Evolutionary conservation across 805 yeast species (phyloP).

Genomic region (Saturnispora gosingensis): DNA sequence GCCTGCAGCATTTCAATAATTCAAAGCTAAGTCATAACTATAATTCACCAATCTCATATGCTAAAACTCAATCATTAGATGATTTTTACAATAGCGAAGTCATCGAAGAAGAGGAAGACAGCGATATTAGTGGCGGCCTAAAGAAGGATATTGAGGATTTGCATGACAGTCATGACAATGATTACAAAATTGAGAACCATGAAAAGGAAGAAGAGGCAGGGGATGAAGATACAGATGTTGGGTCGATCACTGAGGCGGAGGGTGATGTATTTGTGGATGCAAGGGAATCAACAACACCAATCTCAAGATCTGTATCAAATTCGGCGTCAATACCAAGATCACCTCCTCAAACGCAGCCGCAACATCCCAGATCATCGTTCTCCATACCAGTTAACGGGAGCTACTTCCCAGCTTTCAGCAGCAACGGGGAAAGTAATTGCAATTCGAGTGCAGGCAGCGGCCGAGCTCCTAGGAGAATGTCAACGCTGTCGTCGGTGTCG

Average conservation of each 20-base stretch:
- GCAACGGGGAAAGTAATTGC: not conserved
- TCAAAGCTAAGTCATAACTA: not conserved
- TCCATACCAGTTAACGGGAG: not conserved
- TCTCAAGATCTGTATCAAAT: not conserved
- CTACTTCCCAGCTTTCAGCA: not conserved
- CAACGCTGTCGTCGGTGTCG: constrained; percentile 18
- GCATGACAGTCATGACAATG: not conserved
- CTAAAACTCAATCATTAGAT: constrained; percentile 4
- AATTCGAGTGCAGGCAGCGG: not conserved
- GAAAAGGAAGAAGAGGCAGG: not conserved
- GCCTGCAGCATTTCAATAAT: not conserved
- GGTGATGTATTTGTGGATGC: constrained; percentile 4
- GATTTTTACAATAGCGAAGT: not conserved
- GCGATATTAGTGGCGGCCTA: not conserved
- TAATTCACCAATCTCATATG: constrained; percentile 1
- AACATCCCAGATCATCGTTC: not conserved
- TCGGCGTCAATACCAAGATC: not conserved
- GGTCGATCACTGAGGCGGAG: constrained; percentile 5
- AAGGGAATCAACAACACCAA: not conserved
- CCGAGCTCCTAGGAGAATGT: constrained; percentile 21
- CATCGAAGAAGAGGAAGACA: constrained; percentile 6
- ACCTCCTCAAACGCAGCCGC: not conserved
- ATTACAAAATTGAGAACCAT: not conserved
- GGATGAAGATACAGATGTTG: constrained; percentile 4
- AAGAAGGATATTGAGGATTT: not conserved